A percentile compares a stretch with the other conserved stretches of the same genome.
These are phyloP conservation scores for Curvularia sp. DNA, from an alignment of 2,329 filamentous ascomycete genomes.

Conservation along the genomic window DNA sequence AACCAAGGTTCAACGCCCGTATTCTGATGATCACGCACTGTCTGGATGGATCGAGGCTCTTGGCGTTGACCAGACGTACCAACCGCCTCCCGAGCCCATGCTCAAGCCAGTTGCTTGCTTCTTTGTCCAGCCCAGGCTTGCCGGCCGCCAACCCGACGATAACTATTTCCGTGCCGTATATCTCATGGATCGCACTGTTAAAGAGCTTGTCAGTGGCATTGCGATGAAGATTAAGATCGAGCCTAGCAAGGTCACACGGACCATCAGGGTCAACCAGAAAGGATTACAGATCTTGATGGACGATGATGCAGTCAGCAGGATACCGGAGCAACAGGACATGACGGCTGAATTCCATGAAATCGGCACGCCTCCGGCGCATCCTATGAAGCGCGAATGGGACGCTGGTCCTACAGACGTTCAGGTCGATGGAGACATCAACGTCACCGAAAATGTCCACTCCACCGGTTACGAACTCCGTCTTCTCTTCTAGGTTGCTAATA, in stretches of 20 bases:
- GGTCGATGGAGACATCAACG: constrained; percentile 57
- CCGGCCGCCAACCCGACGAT: constrained; percentile 58
- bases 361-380: constrained; percentile 50
- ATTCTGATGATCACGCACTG: constrained; percentile 69
- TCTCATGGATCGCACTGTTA: constrained; percentile 75
- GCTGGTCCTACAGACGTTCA: constrained; percentile 57
- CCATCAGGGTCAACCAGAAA: constrained; percentile 74
- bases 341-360: constrained; percentile 73
- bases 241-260: constrained; percentile 71
- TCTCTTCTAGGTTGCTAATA: constrained; percentile 49
- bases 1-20: constrained; percentile 64
- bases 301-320: constrained; percentile 83
- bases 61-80: constrained; percentile 86
- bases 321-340: constrained; percentile 93
- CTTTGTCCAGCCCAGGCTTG: constrained; percentile 71
- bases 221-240: constrained; percentile 84
- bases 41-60: constrained; percentile 89
- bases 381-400: constrained; percentile 62
- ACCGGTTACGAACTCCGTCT: constrained; percentile 59
- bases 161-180: constrained; percentile 88
- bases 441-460: constrained; percentile 54
- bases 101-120: constrained; percentile 86
- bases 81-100: constrained; percentile 74
- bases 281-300: constrained; percentile 87
- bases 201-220: constrained; percentile 75